Evolutionary conservation across 2,329 filamentous ascomycete genomes (phyloP).

Genomic region (Aureobasidium uvarum): DNA sequence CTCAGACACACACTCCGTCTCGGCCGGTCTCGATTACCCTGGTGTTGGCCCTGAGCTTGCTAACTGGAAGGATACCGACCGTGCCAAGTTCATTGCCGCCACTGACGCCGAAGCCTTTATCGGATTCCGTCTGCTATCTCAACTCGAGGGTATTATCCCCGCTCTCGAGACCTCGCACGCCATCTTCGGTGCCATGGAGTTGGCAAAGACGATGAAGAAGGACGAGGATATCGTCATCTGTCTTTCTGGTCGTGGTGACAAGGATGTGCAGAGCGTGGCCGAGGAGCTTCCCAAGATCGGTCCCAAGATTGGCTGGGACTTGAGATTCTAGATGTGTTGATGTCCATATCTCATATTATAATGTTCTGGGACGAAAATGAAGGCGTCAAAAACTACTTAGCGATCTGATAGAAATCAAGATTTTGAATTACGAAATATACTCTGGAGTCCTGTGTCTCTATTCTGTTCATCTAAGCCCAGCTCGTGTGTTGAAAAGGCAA

Average conservation of each 20-base stretch:
- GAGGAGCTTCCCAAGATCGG: slow-evolving; percentile 88
- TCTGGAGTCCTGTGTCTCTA: not conserved
- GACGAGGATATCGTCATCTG: slow-evolving; percentile 91
- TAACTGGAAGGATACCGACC: slow-evolving; percentile 84
- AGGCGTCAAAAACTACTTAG: not conserved
- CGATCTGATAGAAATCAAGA: not conserved
- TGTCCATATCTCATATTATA: not conserved
- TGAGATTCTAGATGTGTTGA: slow-evolving; percentile 47
- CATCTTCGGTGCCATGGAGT: slow-evolving; percentile 80
- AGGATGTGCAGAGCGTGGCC: slow-evolving; percentile 97
- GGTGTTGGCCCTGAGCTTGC: slow-evolving; percentile 92
- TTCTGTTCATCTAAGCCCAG: no score
- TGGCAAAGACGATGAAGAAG: slow-evolving; percentile 89
- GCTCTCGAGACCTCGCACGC: slow-evolving; percentile 93
- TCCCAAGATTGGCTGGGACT: slow-evolving; percentile 76
- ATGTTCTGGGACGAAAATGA: not conserved
- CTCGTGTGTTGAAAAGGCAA: no score
- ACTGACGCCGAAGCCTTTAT: slow-evolving; percentile 88
- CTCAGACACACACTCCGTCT: slow-evolving; percentile 91
- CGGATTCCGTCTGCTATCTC: slow-evolving; percentile 78
- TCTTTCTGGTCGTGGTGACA: slow-evolving; percentile 88
- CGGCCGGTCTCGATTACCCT: slow-evolving; percentile 93
- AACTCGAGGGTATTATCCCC: slow-evolving; percentile 95
- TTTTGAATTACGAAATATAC: not conserved
- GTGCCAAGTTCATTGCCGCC: slow-evolving; percentile 85